Evolutionary conservation across 257 asterid species (phyloP).

Genomic region (Rubia yunnanensis): DNA sequence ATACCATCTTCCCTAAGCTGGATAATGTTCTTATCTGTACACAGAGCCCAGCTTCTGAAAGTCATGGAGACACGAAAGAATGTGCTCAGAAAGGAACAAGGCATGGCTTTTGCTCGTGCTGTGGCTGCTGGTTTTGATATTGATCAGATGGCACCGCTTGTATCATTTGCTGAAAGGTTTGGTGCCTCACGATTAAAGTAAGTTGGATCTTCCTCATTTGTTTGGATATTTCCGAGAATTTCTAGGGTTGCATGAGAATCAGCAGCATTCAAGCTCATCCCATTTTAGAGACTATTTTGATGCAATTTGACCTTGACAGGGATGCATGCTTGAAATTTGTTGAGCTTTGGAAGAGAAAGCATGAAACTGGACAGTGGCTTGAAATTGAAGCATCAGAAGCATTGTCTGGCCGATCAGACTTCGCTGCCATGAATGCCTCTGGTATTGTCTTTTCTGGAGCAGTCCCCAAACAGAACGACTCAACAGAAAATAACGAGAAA

Average conservation of each 20-base stretch:
- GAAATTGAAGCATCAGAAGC: conserved; percentile 72
- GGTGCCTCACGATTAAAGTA: conserved; percentile 84
- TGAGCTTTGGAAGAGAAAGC: conserved; percentile 81
- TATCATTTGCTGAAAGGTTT: conserved; percentile 80
- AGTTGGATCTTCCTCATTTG: conserved; percentile 18
- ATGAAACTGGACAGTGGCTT: conserved; percentile 92
- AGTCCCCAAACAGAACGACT: conserved; percentile 40
- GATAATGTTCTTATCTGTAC: conserved; percentile 19
- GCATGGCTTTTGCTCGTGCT: conserved; percentile 99
- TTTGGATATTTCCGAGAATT: neutral
- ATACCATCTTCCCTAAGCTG: neutral
- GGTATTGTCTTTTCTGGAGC: conserved; percentile 47
- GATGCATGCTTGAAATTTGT: conserved; percentile 79
- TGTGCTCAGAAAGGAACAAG: conserved; percentile 78
- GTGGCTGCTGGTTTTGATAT: conserved; percentile 92
- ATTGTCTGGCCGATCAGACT: conserved; percentile 39
- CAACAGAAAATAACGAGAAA: conserved; percentile 41
- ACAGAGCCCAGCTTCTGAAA: conserved; percentile 84
- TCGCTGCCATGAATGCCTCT: conserved; percentile 49
- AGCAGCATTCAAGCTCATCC: neutral
- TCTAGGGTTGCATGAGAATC: neutral
- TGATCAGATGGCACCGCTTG: conserved; percentile 53
- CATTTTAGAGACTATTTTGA: conserved; percentile 5
- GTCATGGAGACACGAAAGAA: conserved; percentile 78
- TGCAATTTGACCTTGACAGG: conserved; percentile 37